A percentile compares a stretch with the other conserved stretches of the same genome.
phyloP scores from a whole-genome alignment of 768 basidiomycete genomes.

The Collybia mongolica region DNA sequence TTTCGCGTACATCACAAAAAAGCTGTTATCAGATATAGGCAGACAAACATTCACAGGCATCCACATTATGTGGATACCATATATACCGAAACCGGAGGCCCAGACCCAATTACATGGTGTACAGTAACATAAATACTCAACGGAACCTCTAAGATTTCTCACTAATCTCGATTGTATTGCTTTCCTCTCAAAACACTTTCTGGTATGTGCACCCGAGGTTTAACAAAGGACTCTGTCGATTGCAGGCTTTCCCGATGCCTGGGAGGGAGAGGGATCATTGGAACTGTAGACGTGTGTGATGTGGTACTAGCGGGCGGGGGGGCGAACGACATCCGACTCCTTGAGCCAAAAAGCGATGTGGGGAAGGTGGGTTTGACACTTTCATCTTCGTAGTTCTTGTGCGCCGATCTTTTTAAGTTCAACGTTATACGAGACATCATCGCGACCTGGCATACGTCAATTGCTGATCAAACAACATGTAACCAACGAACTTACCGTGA shows the following conservation, averaged over 20 bases:
- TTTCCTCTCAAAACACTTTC: neutral
- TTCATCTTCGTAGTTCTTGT: too few species aligned
- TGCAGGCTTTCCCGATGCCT: neutral
- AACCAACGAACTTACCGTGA: too few species aligned
- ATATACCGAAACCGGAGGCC: neutral
- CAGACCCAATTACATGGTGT: too few species aligned
- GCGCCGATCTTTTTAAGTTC: conserved; percentile 1
- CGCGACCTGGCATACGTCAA: conserved; percentile 7
- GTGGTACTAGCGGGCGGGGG: neutral
- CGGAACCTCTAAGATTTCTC: too few species aligned
- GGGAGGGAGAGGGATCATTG: neutral
- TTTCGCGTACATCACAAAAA: too few species aligned
- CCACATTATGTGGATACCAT: neutral
- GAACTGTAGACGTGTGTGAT: neutral
- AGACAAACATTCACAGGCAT: neutral
- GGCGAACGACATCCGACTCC: neutral
- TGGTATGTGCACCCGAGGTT: neutral
- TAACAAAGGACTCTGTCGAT: neutral
- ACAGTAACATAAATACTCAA: too few species aligned
- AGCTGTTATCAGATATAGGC: neutral
- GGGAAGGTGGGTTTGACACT: neutral
- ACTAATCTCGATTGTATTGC: neutral
- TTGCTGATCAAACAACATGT: too few species aligned
- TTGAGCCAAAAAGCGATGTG: too few species aligned
- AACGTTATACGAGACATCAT: conserved; percentile 28